A percentile compares a stretch with the other conserved stretches of the same genome.
Conservation (phyloP, 2,329 filamentous ascomycete species). For the Clonostachys solani region DNA sequence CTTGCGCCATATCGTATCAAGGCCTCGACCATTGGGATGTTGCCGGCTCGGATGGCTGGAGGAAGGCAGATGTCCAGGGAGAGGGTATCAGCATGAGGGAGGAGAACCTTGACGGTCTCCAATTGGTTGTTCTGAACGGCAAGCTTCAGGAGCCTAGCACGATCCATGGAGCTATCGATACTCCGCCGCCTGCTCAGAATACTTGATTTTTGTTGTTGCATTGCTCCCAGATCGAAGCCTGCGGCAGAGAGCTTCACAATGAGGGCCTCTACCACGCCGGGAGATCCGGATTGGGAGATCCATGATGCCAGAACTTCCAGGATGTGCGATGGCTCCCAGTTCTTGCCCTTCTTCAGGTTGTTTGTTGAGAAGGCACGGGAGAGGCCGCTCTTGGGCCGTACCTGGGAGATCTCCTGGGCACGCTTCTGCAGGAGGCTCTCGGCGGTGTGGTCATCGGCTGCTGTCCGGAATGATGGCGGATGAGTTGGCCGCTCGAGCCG, state of each 20-base stretch:
- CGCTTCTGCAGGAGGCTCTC: constrained; percentile 49
- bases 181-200: constrained; percentile 45
- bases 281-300: constrained; percentile 17
- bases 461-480: constrained; percentile 35
- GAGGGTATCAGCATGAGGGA: constrained; percentile 46
- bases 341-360: constrained; percentile 39
- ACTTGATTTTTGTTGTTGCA: constrained; percentile 39
- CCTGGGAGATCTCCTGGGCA: constrained; percentile 24
- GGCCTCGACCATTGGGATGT: constrained; percentile 36
- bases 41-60: constrained; percentile 38
- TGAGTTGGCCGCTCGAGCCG: constrained; percentile 35
- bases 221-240: constrained; percentile 47
- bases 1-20: constrained; percentile 48
- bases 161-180: constrained; percentile 40
- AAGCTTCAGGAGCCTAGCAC: constrained; percentile 43
- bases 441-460: constrained; percentile 46
- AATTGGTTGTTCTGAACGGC: constrained; percentile 44
- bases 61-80: constrained; percentile 46
- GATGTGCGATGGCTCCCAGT: constrained; percentile 48
- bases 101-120: constrained; percentile 49
- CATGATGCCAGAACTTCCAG: constrained; percentile 46
- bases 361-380: constrained; percentile 29
- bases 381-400: constrained; percentile 31
- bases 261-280: constrained; percentile 50
- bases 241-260: constrained; percentile 42